Conservation (phyloP, 768 basidiomycete species). For the Amanita jacksonii region DNA sequence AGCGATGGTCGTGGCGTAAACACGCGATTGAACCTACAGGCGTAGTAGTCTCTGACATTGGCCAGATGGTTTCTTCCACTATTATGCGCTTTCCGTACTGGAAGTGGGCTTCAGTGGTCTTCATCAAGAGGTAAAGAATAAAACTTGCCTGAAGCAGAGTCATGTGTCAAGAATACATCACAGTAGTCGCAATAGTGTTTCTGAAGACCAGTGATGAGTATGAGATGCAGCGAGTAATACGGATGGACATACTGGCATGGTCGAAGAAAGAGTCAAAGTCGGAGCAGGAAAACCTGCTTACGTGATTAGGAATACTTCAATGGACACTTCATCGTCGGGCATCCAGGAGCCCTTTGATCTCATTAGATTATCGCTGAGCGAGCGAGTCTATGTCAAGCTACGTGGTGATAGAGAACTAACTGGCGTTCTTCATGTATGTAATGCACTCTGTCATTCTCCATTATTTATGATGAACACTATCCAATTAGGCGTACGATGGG, state of each 20-base stretch:
- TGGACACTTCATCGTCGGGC: conserved; percentile 64
- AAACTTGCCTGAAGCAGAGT: conserved; percentile 76
- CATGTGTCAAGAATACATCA: conserved; percentile 90
- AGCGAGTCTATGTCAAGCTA: conserved; percentile 97
- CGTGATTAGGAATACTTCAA: conserved; percentile 17
- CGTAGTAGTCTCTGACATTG: conserved; percentile 96
- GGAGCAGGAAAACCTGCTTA: conserved; percentile 5
- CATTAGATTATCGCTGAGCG: conserved; percentile 90
- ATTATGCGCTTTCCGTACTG: conserved; percentile 97
- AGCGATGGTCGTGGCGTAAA: neutral
- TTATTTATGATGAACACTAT: conserved; percentile 10
- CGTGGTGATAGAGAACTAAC: conserved; percentile 89
- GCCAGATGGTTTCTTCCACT: conserved; percentile 93
- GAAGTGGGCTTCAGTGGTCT: conserved; percentile 10
- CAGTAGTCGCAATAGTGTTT: conserved; percentile 95
- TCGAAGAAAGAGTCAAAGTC: conserved; percentile 17
- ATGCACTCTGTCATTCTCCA: conserved; percentile 6
- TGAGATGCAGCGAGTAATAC: neutral
- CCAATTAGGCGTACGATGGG: conserved; percentile 90
- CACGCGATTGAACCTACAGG: conserved; percentile 43
- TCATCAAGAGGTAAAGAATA: neutral
- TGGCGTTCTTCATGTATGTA: conserved; percentile 83
- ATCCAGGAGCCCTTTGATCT: conserved; percentile 98
- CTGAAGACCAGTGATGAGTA: conserved; percentile 25
- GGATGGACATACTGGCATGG: conserved; percentile 54